These are phyloP conservation scores for Tetrahymena thermophila DNA, from an alignment of 73 alveolate species.

Conservation along the genomic window DNA sequence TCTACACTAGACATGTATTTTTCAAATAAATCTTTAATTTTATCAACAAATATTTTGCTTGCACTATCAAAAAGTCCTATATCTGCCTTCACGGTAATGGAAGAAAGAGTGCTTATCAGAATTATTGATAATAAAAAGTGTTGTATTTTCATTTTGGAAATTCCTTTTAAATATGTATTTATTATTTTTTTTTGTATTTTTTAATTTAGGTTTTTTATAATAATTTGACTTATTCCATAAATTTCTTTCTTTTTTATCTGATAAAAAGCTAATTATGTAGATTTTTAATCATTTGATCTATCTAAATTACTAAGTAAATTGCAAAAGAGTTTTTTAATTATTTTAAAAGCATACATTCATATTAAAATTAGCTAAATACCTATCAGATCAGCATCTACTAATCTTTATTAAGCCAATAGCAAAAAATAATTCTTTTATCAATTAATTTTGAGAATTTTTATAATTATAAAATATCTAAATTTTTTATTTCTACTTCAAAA, in stretches of 20 bases:
- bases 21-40: background rate
- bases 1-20: background rate
- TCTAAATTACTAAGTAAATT: background rate
- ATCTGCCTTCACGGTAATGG: background rate
- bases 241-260: background rate
- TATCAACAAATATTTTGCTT: background rate
- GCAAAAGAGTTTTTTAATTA: background rate
- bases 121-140: background rate
- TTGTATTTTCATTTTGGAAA: background rate
- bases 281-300: no score
- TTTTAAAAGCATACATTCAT: no score
- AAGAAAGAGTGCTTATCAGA: background rate
- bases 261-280: background rate
- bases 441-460: no score
- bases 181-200: background rate
- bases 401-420: background rate
- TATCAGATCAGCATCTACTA: background rate
- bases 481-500: no score
- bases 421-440: no score
- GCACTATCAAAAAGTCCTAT: background rate
- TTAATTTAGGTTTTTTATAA: background rate
- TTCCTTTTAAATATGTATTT: background rate
- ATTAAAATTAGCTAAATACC: background rate
- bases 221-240: background rate
- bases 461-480: no score